phyloP scores from a whole-genome alignment of 1,284 basidiomycete species.

The Cryptococcus neoformans region DNA sequence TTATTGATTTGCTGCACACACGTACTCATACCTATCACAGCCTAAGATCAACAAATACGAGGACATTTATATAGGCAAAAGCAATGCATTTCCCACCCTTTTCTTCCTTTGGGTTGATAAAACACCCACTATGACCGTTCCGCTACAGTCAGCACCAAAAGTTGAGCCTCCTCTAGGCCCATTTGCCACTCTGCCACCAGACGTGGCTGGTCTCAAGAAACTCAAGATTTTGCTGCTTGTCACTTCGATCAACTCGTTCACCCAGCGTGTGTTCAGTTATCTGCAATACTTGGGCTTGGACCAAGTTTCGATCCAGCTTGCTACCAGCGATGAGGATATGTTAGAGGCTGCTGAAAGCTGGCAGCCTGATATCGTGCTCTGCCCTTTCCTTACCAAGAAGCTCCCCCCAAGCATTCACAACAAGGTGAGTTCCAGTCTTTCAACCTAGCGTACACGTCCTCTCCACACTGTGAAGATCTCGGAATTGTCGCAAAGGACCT shows the following conservation, averaged over 20 bases:
- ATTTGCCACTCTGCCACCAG: conserved; percentile 17
- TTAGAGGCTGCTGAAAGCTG: conserved; percentile 44
- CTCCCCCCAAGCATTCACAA: conserved; percentile 49
- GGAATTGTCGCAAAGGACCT: neutral
- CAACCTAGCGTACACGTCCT: neutral
- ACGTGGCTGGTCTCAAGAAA: conserved; percentile 18
- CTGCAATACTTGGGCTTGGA: conserved; percentile 44
- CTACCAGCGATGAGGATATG: conserved; percentile 48
- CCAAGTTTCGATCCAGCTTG: conserved; percentile 49
- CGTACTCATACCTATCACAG: too few species aligned
- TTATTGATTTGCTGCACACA: too few species aligned
- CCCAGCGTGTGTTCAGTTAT: conserved; percentile 46
- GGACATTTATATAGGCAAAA: too few species aligned
- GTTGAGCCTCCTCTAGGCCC: conserved; percentile 18
- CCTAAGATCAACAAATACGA: too few species aligned
- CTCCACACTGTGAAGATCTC: neutral
- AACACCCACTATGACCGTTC: neutral
- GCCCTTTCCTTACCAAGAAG: conserved; percentile 52
- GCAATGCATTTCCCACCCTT: too few species aligned
- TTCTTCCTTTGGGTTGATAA: too few species aligned
- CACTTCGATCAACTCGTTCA: conserved; percentile 52
- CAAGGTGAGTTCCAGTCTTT: conserved; percentile 27
- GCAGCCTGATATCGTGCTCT: conserved; percentile 50
- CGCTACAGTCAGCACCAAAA: neutral
- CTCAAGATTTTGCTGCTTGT: conserved; percentile 48